These are phyloP conservation scores for Phialemoniopsis sp. DNA, from an alignment of 2,329 filamentous ascomycete species.

Conservation along the genomic window DNA sequence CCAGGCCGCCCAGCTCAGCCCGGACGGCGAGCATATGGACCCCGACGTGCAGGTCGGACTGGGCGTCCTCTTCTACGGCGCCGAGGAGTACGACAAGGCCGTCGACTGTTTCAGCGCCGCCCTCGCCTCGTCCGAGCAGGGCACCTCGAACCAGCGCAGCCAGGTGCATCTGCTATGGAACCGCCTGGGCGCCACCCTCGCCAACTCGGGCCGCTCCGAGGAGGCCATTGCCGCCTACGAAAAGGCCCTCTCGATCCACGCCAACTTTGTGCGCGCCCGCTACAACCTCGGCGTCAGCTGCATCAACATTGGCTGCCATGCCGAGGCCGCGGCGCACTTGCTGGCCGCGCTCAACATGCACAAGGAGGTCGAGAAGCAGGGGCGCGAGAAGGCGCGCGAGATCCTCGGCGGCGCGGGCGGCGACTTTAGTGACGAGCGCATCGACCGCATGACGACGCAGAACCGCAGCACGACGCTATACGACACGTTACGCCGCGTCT, in stretches of 20 bases:
- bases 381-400: constrained; percentile 77
- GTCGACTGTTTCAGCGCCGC: constrained; percentile 97
- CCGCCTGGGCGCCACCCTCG: constrained; percentile 88
- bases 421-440: constrained; percentile 59
- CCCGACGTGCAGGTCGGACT: constrained; percentile 97
- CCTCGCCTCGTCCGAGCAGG: constrained; percentile 78
- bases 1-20: constrained; percentile 84
- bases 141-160: constrained; percentile 75
- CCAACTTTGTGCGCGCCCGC: constrained; percentile 93
- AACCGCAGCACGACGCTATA: constrained; percentile 97
- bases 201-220: constrained; percentile 88
- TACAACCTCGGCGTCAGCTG: constrained; percentile 97
- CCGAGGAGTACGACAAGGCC: constrained; percentile 96
- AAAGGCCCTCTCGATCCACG: constrained; percentile 81
- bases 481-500: constrained; percentile 91
- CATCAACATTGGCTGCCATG: constrained; percentile 95
- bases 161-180: constrained; percentile 97
- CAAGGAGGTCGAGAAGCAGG: constrained; percentile 83
- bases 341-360: constrained; percentile 93
- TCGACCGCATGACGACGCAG: constrained; percentile 87
- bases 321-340: constrained; percentile 88
- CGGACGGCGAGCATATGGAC: constrained; percentile 92
- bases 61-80: constrained; percentile 95
- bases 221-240: constrained; percentile 97
- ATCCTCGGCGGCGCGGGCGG: constrained; percentile 59